These are phyloP conservation scores for Usnea hakonensis DNA, from an alignment of 495 filamentous ascomycete species.

Conservation along the genomic window DNA sequence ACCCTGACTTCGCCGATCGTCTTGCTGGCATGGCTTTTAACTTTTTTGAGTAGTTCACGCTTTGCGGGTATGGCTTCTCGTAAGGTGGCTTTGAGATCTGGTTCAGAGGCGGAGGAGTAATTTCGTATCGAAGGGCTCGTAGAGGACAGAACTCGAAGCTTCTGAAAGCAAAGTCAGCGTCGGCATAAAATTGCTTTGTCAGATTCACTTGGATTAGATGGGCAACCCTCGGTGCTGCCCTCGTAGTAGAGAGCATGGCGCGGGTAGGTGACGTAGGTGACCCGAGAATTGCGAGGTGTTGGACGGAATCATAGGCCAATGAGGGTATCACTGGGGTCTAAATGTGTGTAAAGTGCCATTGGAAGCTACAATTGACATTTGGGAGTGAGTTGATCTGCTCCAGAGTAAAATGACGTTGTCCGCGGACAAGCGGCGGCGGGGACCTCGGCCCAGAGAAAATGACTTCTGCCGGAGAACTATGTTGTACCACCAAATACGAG, in stretches of 20 bases:
- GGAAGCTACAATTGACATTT: neutral
- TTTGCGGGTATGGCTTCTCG: slow-evolving; percentile 81
- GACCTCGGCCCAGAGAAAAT: neutral
- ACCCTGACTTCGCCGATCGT: slow-evolving; percentile 86
- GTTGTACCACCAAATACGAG: too few species aligned
- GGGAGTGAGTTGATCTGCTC: too few species aligned
- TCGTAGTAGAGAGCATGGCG: slow-evolving; percentile 8
- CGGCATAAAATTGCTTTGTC: neutral
- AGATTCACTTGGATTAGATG: neutral
- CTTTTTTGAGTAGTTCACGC: slow-evolving; percentile 81
- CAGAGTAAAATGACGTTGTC: neutral
- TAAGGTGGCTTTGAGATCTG: slow-evolving; percentile 78
- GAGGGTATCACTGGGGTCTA: neutral
- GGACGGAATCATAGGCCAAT: neutral
- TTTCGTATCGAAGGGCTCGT: slow-evolving; percentile 25
- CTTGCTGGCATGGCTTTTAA: slow-evolving; percentile 78
- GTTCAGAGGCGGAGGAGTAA: slow-evolving; percentile 69
- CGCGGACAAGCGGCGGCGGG: neutral
- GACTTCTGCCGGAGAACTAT: too few species aligned
- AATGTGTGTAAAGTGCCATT: neutral
- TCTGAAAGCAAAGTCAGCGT: neutral
- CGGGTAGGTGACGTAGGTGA: neutral
- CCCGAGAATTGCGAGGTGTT: neutral
- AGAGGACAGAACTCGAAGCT: neutral
- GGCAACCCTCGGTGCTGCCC: slow-evolving; percentile 3